Evolutionary conservation across 2,329 filamentous ascomycete species (phyloP).

Genomic region (Cadophora luteo-olivacea): DNA sequence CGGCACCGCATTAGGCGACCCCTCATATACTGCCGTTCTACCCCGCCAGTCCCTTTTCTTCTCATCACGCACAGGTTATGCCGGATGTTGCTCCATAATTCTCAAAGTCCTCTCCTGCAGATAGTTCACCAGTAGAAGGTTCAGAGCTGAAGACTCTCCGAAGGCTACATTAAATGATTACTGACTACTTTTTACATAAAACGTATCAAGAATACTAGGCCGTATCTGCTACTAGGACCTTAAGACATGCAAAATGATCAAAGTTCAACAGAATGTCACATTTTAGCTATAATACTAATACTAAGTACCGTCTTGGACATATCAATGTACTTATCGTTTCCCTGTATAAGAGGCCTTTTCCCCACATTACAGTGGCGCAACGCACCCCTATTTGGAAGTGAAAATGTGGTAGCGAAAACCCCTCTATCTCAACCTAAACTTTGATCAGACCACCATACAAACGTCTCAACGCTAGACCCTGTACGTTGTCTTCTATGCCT

Average conservation of each 20-base stretch:
- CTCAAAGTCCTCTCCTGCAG: background rate
- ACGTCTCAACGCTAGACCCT: background rate
- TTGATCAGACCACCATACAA: background rate
- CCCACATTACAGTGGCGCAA: background rate
- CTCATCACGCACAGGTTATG: background rate
- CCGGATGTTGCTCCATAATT: background rate
- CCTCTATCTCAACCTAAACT: background rate
- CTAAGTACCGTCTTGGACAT: background rate
- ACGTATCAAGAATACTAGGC: no score
- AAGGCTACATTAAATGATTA: background rate
- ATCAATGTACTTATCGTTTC: background rate
- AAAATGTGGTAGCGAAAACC: constrained; percentile 1
- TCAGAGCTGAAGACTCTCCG: background rate
- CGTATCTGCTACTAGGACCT: background rate
- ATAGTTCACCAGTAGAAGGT: background rate
- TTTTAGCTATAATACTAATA: background rate
- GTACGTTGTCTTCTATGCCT: background rate
- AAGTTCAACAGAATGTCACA: background rate
- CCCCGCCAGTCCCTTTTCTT: background rate
- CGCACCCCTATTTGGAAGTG: background rate
- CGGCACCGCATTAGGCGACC: background rate
- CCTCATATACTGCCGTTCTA: constrained; percentile 13
- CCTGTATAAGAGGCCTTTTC: background rate
- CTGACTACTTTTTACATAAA: no score
- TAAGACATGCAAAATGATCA: background rate